Conservation (phyloP, 306 rosid species). For the Vigna nakashimae region DNA sequence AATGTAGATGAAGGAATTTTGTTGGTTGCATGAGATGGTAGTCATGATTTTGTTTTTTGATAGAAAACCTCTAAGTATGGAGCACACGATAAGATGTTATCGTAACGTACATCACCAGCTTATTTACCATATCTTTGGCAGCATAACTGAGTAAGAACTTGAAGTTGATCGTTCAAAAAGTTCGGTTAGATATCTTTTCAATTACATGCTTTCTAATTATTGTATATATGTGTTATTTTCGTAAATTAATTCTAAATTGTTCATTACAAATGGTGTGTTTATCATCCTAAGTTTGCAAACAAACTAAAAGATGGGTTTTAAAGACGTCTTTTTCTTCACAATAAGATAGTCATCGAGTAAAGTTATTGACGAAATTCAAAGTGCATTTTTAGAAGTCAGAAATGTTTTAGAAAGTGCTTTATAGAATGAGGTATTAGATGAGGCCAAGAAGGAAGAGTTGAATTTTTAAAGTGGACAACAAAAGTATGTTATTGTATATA, state of each 20-base stretch:
- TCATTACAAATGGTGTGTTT: background rate
- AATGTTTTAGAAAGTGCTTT: no score
- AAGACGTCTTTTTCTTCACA: no score
- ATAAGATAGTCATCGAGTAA: no score
- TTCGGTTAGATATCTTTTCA: constrained; percentile 16
- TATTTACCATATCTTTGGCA: constrained; percentile 23
- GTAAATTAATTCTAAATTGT: background rate
- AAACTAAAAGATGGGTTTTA: no score
- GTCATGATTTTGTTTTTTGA: constrained; percentile 15
- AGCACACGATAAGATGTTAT: background rate
- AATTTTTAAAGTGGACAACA: no score
- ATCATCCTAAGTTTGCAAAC: no score
- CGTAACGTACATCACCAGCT: constrained; percentile 11
- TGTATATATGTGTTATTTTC: background rate
- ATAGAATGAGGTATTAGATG: no score
- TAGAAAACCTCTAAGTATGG: constrained; percentile 29
- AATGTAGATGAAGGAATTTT: background rate
- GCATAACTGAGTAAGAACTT: background rate
- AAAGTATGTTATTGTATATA: no score
- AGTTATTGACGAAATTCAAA: no score
- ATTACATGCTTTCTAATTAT: background rate
- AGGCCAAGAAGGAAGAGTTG: no score
- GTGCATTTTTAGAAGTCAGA: no score
- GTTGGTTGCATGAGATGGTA: background rate
- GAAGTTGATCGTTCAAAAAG: constrained; percentile 22